Conservation (phyloP, 1,139 yeast genomes). For the Candida neerlandica region DNA sequence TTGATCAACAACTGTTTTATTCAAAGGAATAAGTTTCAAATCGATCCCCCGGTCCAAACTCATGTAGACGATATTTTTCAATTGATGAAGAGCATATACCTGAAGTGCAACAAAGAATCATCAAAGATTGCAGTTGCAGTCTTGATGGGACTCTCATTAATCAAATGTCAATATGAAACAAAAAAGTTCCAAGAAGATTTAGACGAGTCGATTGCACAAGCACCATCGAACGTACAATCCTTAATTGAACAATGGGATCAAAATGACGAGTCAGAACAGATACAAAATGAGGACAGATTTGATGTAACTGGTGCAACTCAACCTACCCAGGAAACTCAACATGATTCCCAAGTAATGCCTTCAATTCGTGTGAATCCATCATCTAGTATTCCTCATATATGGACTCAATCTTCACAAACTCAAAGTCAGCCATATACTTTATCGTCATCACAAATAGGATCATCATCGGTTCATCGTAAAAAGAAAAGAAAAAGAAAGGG, state of each 20-base stretch:
- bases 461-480: slow-evolving; percentile 9
- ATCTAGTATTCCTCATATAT: neutral
- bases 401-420: slow-evolving; percentile 3
- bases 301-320: neutral
- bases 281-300: neutral
- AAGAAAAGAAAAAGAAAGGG: slow-evolving; percentile 31
- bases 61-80: slow-evolving; percentile 14
- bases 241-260: slow-evolving; percentile 33
- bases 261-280: slow-evolving; percentile 2
- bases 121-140: slow-evolving; percentile 14
- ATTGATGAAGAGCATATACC: slow-evolving; percentile 6
- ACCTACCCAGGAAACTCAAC: slow-evolving; percentile 1
- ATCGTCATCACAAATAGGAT: slow-evolving; percentile 9
- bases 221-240: slow-evolving; percentile 24
- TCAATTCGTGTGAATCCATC: neutral
- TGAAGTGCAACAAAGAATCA: neutral
- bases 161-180: slow-evolving; percentile 23
- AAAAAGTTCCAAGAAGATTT: slow-evolving; percentile 15
- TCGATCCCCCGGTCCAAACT: slow-evolving; percentile 3
- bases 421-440: slow-evolving; percentile 7
- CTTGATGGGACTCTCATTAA: slow-evolving; percentile 27
- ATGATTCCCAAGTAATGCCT: slow-evolving; percentile 7
- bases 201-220: slow-evolving; percentile 15
- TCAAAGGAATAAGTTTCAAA: slow-evolving; percentile 9
- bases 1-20: slow-evolving; percentile 15